Evolutionary conservation across 306 rosid species (phyloP), one percentile per base, ranked within the genome.

Genomic region (Nissolia schottii): DNA sequence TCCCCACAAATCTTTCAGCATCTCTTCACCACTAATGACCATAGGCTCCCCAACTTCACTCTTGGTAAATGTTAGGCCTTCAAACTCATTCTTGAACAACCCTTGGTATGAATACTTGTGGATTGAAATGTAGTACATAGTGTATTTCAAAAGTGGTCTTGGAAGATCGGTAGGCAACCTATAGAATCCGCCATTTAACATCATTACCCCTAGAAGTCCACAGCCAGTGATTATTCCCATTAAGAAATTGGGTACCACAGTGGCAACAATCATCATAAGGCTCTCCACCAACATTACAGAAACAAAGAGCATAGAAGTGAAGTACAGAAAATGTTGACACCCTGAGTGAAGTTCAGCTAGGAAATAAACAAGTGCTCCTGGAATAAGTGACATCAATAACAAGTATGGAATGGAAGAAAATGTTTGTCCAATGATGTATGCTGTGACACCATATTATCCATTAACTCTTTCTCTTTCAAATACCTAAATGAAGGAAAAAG

Each of bases 191-290:
- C 83, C 82, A 0, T n/a, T 74, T 14, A 87, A 22, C 6, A 87
- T 68, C 89, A 87, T 77, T 0, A 82, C 28, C 3, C 82, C 89
- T 67, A 85, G 76, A 71, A 85, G 68, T 50, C 92, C 92, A 16
- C 87, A 65, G 9, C 92, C 92, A 0, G 77, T 31, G 12, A 87
- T 87, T 16, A 85, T 82, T 0, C 92, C 92, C 84, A 82, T 77
- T 0, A 87, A 81, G 40, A 74, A 82, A 64, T 85, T 78, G 24
- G 92, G 89, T 7, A 85, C 87, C 27, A 85, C 40, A 32, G 75
- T 80, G 5, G 89, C 87, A 6, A 85, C 77, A 61, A 81, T 73
- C 92, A 87, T 87, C 92, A 87, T 85, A 0, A 85, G 55, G 82
- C 87, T 87, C 77, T 87, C 92, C n/a, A 87, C 87, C 23, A 87